Base-by-base conservation (phyloP, 1,139 yeast species). In the Pichia sp. region DNA sequence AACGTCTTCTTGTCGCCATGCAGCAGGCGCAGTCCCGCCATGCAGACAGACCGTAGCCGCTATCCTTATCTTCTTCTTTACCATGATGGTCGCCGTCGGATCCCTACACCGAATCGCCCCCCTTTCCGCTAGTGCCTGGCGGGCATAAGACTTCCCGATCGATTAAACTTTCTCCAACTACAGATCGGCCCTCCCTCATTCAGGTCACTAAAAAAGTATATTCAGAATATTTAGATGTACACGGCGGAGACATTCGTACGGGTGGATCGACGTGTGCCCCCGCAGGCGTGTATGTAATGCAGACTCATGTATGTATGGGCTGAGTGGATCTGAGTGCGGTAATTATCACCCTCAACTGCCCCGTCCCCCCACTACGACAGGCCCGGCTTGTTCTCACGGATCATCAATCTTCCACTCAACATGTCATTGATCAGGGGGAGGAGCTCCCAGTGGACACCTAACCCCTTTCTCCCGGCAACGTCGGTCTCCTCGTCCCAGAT, bases 381-480 rank as follows among this genome's bases (percentile, higher is more conserved):
- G 18, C 37, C 37, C 13, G 22, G 26, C 37, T 50, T 54, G 18
- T 68, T 69, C 53, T 74, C 74, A 64, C 83, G 72, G 46, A 82
- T 66, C 57, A 74, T 66, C 50, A 75, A 65, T 63, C 88, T 74
- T 40, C 93, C 93, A 63, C 90, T 85, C 63, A 86, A 73, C 63
- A 85, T 79, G 62, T 84, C 87, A 53, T 83, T 79, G 39, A 82
- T 78, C 53, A 74, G 74, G 53, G 74, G 76, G 72, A 82, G 74
- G 47, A 77, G 73, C 48, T 73, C 70, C 95, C 95, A 86, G 65
- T 85, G 93, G 43, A 85, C 70, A 4, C 78, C 77, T 52, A 70
- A 72, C 51, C 91, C 88, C 70, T 84, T 85, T 71, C 95, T 78
- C 61, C 79, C 72, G 37, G 66, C 66, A 34, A 82, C 68, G 63